Base-by-base conservation (phyloP, 140 eudicot species). In the Cichorium intybus region DNA sequence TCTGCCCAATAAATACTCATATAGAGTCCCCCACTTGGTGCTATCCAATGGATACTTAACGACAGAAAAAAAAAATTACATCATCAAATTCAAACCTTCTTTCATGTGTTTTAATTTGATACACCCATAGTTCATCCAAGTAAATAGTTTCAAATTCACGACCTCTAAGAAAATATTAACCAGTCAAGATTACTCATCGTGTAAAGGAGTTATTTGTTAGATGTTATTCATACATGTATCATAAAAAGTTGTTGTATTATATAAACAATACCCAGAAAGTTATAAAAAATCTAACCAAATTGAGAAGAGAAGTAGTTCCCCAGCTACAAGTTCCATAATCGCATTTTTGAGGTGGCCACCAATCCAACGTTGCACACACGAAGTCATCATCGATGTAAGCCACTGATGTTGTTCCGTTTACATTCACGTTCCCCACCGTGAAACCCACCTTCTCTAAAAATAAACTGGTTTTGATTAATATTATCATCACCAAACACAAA, bases 321-420 rank as follows among this genome's bases (percentile, higher is more conserved):
- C 97, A 89, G 7, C 88, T 83, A 71, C 97, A 89, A 72, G 89
- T 89, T 8, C 97, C 97, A 65, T 85, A 89, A 68, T 89, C 97
- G 29, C 97, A 89, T 76, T 89, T 89, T 4, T 82, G 76, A 27
- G 95, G 92, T 34, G 97, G 97, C 97, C 97, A 89, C 97, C 97
- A 89, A 79, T 89, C 97, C 79, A 89, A 65, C 21, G 97, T 89
- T 1, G 95, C 95, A 81, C 97, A 89, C 7, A 89, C 68, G 70
- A 78, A 89, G 47, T 89, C 89, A 56, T 86, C 82, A 77, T 89
- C 97, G 1, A 56, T 77, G 17, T 47, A 60, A n/a, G 78, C 97
- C 47, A 89, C 79, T 0, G 80, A 34, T 15, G 49, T 18, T 26
- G 71, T 76, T 33, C 90, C 97, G 50, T 83, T 73, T 4, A 89